Evolutionary conservation across 805 yeast species (phyloP).

Genomic region (Saccharomycopsis sp.): DNA sequence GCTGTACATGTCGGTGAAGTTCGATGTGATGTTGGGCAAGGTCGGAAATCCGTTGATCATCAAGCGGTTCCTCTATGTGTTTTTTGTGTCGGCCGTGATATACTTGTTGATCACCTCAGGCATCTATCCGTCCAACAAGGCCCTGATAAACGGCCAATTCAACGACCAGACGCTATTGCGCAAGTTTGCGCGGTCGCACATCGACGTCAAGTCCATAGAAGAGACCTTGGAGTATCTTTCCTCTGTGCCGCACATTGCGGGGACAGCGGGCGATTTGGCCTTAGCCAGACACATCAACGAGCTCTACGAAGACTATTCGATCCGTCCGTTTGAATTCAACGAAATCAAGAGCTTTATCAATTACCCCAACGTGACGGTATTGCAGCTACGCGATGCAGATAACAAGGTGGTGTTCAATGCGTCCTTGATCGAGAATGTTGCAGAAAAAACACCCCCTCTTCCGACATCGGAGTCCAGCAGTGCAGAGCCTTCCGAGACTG

Average conservation of each 20-base stretch:
- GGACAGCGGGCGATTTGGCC: conserved; percentile 78
- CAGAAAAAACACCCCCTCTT: too few species aligned
- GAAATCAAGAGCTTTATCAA: conserved; percentile 53
- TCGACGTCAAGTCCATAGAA: conserved; percentile 53
- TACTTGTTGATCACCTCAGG: conserved; percentile 56
- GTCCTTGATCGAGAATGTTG: conserved; percentile 30
- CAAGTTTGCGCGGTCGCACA: conserved; percentile 40
- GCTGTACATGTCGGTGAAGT: conserved; percentile 30
- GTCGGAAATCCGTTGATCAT: conserved; percentile 36
- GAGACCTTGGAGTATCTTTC: conserved; percentile 65
- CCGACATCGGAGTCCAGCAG: too few species aligned
- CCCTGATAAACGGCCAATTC: conserved; percentile 48
- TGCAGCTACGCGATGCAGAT: conserved; percentile 28
- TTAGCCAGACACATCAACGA: conserved; percentile 59
- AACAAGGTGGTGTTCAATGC: conserved; percentile 31
- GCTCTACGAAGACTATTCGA: conserved; percentile 50
- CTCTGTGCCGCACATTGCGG: conserved; percentile 80
- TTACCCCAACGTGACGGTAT: conserved; percentile 45
- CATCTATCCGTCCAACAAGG: conserved; percentile 37
- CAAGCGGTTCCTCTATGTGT: conserved; percentile 66
- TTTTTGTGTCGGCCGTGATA: conserved; percentile 51
- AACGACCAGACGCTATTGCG: conserved; percentile 51
- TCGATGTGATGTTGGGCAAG: conserved; percentile 45
- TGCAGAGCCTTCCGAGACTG: not conserved
- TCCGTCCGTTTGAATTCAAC: conserved; percentile 43